These are phyloP conservation scores for Suhomyces ambrosiae DNA, from an alignment of 1,139 yeast species.

Conservation along the genomic window DNA sequence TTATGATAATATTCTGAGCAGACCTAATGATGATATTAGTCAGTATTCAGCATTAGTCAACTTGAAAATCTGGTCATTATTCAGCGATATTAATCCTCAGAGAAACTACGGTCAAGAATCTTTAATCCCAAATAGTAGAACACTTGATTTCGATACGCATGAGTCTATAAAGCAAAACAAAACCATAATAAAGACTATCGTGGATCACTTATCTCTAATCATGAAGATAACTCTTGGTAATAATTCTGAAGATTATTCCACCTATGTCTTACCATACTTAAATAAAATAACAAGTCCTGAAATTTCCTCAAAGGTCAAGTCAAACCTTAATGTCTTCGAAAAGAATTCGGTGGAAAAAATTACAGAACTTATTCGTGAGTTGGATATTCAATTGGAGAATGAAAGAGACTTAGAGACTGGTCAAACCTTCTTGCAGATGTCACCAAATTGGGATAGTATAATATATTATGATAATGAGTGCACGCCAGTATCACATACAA, in stretches of 20 bases:
- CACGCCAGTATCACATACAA: slow-evolving; percentile 20
- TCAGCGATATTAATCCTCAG: slow-evolving; percentile 59
- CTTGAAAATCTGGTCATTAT: slow-evolving; percentile 64
- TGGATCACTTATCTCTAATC: slow-evolving; percentile 31
- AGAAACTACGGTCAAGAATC: slow-evolving; percentile 26
- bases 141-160: slow-evolving; percentile 46
- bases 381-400: slow-evolving; percentile 36
- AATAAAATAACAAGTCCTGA: slow-evolving; percentile 48
- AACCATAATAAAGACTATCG: slow-evolving; percentile 27
- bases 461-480: slow-evolving; percentile 28
- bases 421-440: slow-evolving; percentile 29
- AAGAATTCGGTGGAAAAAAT: slow-evolving; percentile 30
- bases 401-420: slow-evolving; percentile 40
- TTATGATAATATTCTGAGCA: slow-evolving; percentile 49
- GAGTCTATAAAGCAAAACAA: slow-evolving; percentile 37
- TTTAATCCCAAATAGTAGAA: slow-evolving; percentile 40
- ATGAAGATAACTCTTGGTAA: slow-evolving; percentile 34
- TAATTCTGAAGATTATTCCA: slow-evolving; percentile 31
- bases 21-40: slow-evolving; percentile 15
- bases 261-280: slow-evolving; percentile 48
- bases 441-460: slow-evolving; percentile 42
- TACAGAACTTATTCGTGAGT: slow-evolving; percentile 28
- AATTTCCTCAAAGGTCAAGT: slow-evolving; percentile 29
- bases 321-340: slow-evolving; percentile 28
- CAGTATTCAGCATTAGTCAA: slow-evolving; percentile 65